Base-by-base conservation (phyloP, 805 yeast genomes). In the Kuraishia piskuri region DNA sequence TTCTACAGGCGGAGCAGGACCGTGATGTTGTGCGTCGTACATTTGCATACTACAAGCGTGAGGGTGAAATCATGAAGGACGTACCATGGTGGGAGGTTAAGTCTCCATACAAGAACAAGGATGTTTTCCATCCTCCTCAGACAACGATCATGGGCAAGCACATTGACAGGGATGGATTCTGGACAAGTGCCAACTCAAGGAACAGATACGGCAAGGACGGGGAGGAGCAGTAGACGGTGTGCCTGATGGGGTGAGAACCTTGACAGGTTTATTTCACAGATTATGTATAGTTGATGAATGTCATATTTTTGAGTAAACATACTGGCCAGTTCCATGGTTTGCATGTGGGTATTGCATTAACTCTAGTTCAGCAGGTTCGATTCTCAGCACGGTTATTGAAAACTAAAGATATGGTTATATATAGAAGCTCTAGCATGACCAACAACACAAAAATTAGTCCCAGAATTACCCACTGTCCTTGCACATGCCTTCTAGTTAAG, bases 1-100 rank as follows among this genome's bases (percentile, higher is more conserved):
- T 86, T 58, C 76, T 88, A 53, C 78, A 83, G 60, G 96, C 96
- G 46, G 96, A 89, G 70, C 83, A 81, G 60, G 96, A 88, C 68
- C 78, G 96, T 65, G 87, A 86, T 61, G 66, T 77, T 46, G 88
- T 87, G 46, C 80, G 96, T 72, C 77, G 96, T 63, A 77, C 79
- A 56, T 73, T 72, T 59, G 79, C 88, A 53, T 82, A 85, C 63
- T 73, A 80, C 67, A 79, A 77, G 62, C 78, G 89, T 71, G 95
- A 88, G 72, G 82, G 78, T 55, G 82, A 78, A 64, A 74, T 83
- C 59, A 82, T 83, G 86, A 72, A 76, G 66, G 77, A 78, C 52
- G 82, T 80, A 48, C 78, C 78, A 47, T 84, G 81, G 67, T 82
- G 84, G 83, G 83, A 78, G 53, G 82, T 78, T 53, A 77, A 77